Evolutionary conservation across 306 rosid genomes (phyloP), one percentile per base, ranked within the genome.

Genomic region (Begonia peltatifolia): DNA sequence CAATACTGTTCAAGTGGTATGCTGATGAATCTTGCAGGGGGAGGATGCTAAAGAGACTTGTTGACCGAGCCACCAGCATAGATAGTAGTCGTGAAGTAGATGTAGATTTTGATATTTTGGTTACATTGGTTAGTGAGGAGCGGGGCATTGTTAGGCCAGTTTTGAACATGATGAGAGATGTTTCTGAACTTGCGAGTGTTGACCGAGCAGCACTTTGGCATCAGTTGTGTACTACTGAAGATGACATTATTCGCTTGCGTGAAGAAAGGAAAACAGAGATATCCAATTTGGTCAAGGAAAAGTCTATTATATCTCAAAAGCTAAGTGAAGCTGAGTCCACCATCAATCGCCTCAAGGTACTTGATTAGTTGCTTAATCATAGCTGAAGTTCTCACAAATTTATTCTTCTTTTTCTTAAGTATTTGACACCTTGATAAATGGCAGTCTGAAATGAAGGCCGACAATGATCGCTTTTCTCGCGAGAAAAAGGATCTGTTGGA

Each of bases 121-220:
- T 79, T 54, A 74, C 74, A 48, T 71, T 92, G 74, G 92, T 78
- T 73, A 70, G 84, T 63, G 99, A 87, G 67, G 99, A 92, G 68
- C 93, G 86, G 60, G 88, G 84, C 53, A 69, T 83, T 55, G 63
- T 84, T 63, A 73, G 81, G 65, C 94, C 93, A 50, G 82, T 81
- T 76, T 72, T 92, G 70, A 75, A 74, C 68, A 87, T 92, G 94
- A 75, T 92, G 81, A 88, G 94, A 55, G 99, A 84, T 76, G 94
- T 84, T 60, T 87, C 89, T 38, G 96, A 86, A 65, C 87, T 83
- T 59, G 94, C 94, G 55, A 87, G 83, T 64, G 93, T 83, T 41
- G 89, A 87, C 64, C 84, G 99, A 55, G 94, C 96, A 62, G 94
- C 94, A 59, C 79, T 87, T 52, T 86, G 96, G 99, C 96, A 92